Percentiles rank a stretch among this genome's conserved stretches.
Conservation (phyloP, 1,139 yeast genomes). For the Candida sojae region DNA sequence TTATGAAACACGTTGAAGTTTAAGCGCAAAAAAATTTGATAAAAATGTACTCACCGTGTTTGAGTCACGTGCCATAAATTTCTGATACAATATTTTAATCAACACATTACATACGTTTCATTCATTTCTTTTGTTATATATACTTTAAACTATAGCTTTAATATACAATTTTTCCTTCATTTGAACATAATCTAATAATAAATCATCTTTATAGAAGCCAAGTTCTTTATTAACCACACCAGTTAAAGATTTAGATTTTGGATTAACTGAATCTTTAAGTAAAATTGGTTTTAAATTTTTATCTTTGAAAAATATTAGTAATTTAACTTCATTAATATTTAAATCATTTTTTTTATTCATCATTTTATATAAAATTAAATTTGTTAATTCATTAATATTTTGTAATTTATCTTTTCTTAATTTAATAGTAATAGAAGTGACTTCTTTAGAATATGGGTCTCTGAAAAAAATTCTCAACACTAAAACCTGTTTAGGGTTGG, state of each 20-base stretch:
- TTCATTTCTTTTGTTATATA: too few species aligned
- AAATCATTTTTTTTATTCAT: slow-evolving; percentile 19
- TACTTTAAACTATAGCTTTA: slow-evolving; percentile 17
- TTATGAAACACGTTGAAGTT: too few species aligned
- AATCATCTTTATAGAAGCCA: slow-evolving; percentile 14
- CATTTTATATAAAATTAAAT: slow-evolving; percentile 24
- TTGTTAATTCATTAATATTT: slow-evolving; percentile 26
- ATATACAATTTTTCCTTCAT: slow-evolving; percentile 28
- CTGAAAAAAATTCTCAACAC: slow-evolving; percentile 7
- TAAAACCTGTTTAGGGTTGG: neutral
- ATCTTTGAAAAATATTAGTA: slow-evolving; percentile 27
- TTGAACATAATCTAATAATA: slow-evolving; percentile 29
- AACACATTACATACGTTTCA: too few species aligned
- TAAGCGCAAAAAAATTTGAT: too few species aligned
- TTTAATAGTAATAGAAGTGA: slow-evolving; percentile 18
- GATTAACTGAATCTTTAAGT: slow-evolving; percentile 17
- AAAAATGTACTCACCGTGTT: too few species aligned
- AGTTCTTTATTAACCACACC: slow-evolving; percentile 3
- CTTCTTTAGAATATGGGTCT: neutral
- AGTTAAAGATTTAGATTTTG: neutral
- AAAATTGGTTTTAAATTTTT: slow-evolving; percentile 25
- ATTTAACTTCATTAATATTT: slow-evolving; percentile 18
- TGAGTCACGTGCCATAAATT: too few species aligned
- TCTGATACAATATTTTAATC: too few species aligned
- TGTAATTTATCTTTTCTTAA: slow-evolving; percentile 29